These are phyloP conservation scores for Phytophthora sp. DNA, from an alignment of 352 stramenopile species.

Conservation along the genomic window DNA sequence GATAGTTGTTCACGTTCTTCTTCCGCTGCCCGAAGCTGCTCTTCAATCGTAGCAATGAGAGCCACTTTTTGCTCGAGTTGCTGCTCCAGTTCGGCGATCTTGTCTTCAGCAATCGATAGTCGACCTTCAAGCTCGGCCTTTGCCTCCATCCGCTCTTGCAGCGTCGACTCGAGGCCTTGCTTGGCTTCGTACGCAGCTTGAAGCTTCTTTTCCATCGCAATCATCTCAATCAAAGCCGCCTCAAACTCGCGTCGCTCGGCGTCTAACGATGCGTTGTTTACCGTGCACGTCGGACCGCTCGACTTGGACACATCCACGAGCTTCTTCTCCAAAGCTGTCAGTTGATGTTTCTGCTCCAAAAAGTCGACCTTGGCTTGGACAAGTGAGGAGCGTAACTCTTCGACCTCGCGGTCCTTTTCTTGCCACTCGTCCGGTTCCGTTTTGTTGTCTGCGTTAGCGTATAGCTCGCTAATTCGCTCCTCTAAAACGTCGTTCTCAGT, in stretches of 20 bases:
- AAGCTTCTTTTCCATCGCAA: slow-evolving; percentile 72
- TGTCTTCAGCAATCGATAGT: slow-evolving; percentile 55
- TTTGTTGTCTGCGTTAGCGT: slow-evolving; percentile 42
- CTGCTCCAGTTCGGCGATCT: slow-evolving; percentile 55
- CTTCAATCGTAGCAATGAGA: slow-evolving; percentile 57
- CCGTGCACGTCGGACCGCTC: slow-evolving; percentile 23
- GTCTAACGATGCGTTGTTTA: slow-evolving; percentile 44
- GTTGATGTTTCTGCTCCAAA: slow-evolving; percentile 59
- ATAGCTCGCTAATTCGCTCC: slow-evolving; percentile 58
- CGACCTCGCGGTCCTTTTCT: slow-evolving; percentile 60
- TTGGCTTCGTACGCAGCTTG: slow-evolving; percentile 68
- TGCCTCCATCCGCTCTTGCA: slow-evolving; percentile 57
- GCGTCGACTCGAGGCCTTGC: slow-evolving; percentile 52
- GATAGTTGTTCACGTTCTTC: slow-evolving; percentile 54
- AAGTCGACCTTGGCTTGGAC: slow-evolving; percentile 65
- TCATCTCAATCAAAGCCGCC: slow-evolving; percentile 64
- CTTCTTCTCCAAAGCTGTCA: slow-evolving; percentile 64
- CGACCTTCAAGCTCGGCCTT: slow-evolving; percentile 55
- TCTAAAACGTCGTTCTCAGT: slow-evolving; percentile 65
- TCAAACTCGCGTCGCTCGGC: slow-evolving; percentile 69
- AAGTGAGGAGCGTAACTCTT: slow-evolving; percentile 60
- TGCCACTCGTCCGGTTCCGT: slow-evolving; percentile 45
- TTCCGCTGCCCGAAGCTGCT: slow-evolving; percentile 50
- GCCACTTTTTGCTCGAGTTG: slow-evolving; percentile 63
- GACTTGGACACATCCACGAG: slow-evolving; percentile 56